Conservation (phyloP, 208 protist genomes). For the Phytomonas francai region DNA sequence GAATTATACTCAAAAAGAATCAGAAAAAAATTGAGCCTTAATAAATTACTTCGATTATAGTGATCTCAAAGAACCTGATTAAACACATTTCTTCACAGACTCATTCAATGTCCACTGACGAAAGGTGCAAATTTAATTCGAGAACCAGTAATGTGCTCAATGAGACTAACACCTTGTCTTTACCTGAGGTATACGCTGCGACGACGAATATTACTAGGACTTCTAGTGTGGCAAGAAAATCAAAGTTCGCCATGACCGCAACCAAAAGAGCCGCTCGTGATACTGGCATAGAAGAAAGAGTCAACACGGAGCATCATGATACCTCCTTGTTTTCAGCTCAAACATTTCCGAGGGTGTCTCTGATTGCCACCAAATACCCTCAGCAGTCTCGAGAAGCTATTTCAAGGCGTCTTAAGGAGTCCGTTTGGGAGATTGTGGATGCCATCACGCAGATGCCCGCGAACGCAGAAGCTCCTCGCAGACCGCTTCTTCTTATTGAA, state of each 20-base stretch:
- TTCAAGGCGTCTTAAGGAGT: background rate
- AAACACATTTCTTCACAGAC: background rate
- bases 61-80: background rate
- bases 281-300: background rate
- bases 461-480: background rate
- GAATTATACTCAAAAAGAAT: background rate
- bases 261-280: background rate
- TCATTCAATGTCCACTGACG: background rate
- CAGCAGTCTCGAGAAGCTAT: background rate
- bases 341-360: background rate
- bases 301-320: background rate
- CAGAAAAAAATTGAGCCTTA: background rate
- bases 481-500: constrained; percentile 3
- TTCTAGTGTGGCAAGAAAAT: background rate
- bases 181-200: background rate
- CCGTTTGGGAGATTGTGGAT: background rate
- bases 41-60: background rate
- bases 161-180: background rate
- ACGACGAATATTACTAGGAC: background rate
- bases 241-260: background rate
- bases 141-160: background rate
- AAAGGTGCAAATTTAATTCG: background rate
- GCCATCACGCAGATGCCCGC: background rate
- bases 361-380: background rate
- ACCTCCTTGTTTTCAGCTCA: background rate